Evolutionary conservation across 768 basidiomycete genomes (phyloP).

Genomic region (Russula compacta): DNA sequence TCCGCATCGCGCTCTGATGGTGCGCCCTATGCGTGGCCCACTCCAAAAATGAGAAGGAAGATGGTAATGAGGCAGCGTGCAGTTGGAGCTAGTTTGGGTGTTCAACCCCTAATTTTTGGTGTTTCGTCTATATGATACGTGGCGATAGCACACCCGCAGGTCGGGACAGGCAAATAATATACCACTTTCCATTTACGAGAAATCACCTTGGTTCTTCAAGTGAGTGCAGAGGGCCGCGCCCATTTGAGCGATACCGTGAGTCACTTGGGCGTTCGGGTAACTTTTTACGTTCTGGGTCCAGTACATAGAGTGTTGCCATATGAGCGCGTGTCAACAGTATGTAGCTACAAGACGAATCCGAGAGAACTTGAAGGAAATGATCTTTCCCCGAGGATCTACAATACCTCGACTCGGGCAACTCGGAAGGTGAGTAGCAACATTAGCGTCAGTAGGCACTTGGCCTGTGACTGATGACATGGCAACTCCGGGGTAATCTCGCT

Average conservation of each 20-base stretch:
- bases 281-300: no score
- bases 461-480: constrained; percentile 8
- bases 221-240: not conserved
- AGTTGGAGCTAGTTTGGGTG: not conserved
- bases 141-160: constrained; percentile 1
- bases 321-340: no score
- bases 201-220: not conserved
- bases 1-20: constrained; percentile 28
- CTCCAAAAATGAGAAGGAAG: constrained; percentile 1
- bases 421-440: not conserved
- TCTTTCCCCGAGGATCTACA: not conserved
- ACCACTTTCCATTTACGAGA: not conserved
- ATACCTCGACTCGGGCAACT: not conserved
- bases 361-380: not conserved
- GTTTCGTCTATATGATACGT: constrained; percentile 6
- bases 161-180: not conserved
- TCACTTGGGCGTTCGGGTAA: no score
- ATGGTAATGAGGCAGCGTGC: not conserved
- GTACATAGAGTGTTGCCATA: no score
- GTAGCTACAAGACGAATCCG: no score
- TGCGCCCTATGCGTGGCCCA: not conserved
- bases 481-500: not conserved
- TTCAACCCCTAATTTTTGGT: not conserved
- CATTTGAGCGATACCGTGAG: not conserved
- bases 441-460: not conserved